Evolutionary conservation across 495 filamentous ascomycete species (phyloP).

Genomic region (Talaromyces trachyspermus): DNA sequence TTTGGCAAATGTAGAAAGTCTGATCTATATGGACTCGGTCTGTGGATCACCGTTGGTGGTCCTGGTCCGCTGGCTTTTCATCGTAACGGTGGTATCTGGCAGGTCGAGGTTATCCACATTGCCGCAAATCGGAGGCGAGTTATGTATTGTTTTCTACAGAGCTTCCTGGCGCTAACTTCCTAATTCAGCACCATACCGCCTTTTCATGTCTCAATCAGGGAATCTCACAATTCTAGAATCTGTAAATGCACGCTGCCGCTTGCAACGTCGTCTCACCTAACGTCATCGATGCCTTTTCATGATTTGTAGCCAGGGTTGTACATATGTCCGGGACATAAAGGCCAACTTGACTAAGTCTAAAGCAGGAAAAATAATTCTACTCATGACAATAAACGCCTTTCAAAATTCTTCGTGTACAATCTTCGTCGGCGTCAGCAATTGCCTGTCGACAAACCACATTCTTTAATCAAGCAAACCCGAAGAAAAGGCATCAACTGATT

Average conservation of each 20-base stretch:
- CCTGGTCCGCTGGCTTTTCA: conserved; percentile 1
- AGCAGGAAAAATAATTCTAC: not conserved
- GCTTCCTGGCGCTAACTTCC: not conserved
- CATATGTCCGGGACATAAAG: not conserved
- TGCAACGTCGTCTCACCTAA: not conserved
- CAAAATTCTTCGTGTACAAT: not conserved
- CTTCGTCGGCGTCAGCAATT: not conserved
- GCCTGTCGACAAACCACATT: not conserved
- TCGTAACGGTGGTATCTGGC: conserved; percentile 4
- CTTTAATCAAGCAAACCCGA: no score
- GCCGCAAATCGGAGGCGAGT: conserved; percentile 2
- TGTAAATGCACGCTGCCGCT: conserved; percentile 5
- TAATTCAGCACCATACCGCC: not conserved
- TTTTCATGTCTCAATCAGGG: conserved; percentile 1
- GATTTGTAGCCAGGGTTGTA: not conserved
- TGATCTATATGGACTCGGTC: not conserved
- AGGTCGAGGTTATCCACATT: conserved; percentile 2
- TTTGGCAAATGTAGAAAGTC: not conserved
- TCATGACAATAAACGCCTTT: no score
- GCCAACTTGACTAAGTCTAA: not conserved
- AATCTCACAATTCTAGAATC: conserved; percentile 7
- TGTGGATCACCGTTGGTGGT: not conserved
- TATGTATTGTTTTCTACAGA: not conserved
- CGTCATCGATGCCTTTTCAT: conserved; percentile 7
- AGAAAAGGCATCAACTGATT: no score